Conservation (phyloP, 495 filamentous ascomycete genomes). For the Talaromyces stipitatus region DNA sequence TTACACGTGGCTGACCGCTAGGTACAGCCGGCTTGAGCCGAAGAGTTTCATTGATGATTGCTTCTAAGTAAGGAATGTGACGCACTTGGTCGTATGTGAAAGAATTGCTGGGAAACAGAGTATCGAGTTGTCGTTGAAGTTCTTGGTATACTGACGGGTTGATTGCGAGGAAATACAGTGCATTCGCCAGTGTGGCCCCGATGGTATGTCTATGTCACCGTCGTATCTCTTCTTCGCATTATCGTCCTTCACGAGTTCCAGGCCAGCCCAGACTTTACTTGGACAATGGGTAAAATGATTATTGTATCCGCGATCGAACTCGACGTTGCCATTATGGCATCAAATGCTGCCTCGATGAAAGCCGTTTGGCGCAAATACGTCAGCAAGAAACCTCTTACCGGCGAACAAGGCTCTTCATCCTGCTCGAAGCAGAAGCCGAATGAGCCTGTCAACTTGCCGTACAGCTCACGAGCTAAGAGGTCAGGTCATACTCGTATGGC, state of each 20-base stretch:
- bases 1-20: slow-evolving; percentile 26
- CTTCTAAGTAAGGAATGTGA: slow-evolving; percentile 32
- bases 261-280: neutral
- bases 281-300: neutral
- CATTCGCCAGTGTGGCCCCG: neutral
- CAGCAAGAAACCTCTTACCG: neutral
- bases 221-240: neutral
- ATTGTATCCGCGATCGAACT: neutral
- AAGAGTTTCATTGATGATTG: slow-evolving; percentile 46
- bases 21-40: slow-evolving; percentile 41
- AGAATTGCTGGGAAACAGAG: neutral
- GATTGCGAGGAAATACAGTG: neutral
- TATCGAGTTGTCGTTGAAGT: neutral
- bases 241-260: neutral
- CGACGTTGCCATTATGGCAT: neutral
- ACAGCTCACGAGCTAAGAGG: neutral
- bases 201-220: neutral
- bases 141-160: neutral
- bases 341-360: neutral
- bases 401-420: neutral
- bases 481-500: neutral
- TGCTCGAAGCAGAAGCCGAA: neutral
- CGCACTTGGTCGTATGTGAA: slow-evolving; percentile 7
- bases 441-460: neutral
- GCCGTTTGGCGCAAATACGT: neutral